A percentile compares a stretch with the other conserved stretches of the same genome.
phyloP scores from a whole-genome alignment of 345 rosid genomes.

The Camelina laxa region DNA sequence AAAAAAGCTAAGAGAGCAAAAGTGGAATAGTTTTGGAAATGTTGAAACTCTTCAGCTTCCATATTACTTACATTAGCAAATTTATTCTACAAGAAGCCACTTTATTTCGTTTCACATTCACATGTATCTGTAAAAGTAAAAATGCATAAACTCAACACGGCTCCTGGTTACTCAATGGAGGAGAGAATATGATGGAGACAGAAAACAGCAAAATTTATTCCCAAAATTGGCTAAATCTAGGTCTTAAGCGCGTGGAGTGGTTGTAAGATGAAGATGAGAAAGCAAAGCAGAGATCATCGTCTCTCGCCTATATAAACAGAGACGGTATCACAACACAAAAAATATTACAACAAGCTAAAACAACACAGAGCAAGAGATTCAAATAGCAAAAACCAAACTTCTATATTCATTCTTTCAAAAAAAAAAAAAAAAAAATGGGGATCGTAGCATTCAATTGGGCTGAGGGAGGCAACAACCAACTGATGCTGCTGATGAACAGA shows the following conservation, averaged over 20 bases:
- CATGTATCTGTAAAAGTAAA: not conserved
- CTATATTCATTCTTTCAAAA: too few species aligned
- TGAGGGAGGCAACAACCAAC: not conserved
- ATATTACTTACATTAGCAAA: too few species aligned
- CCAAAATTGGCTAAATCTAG: not conserved
- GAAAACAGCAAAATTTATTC: not conserved
- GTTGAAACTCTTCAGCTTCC: too few species aligned
- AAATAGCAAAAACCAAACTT: not conserved
- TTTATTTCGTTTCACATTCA: not conserved
- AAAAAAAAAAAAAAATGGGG: too few species aligned
- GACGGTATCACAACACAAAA: not conserved
- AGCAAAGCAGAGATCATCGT: not conserved
- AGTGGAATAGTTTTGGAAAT: too few species aligned
- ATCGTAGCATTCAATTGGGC: not conserved
- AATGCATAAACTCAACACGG: too few species aligned
- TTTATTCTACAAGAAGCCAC: not conserved
- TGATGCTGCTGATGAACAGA: not conserved
- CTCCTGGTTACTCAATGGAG: not conserved
- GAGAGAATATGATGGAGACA: not conserved
- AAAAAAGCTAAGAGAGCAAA: too few species aligned
- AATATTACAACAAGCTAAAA: too few species aligned
- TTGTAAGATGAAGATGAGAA: not conserved
- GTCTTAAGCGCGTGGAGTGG: not conserved
- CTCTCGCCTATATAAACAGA: not conserved
- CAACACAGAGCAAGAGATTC: not conserved